Evolutionary conservation across 441 rosid genomes (phyloP).

Genomic region (Jatropha podagrica): DNA sequence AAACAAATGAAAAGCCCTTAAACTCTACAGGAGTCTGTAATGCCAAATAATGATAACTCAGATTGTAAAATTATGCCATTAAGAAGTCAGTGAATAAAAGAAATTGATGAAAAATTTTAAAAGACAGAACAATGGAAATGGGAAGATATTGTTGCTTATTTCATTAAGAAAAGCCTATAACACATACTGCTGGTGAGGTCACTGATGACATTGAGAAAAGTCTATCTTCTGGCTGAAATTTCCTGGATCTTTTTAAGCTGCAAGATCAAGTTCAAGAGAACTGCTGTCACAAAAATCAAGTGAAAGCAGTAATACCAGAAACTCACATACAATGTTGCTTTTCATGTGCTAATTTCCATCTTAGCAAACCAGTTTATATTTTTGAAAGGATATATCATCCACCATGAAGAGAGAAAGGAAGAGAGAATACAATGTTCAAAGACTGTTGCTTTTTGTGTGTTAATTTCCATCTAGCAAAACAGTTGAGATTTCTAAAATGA

Average conservation of each 20-base stretch:
- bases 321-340: conserved; percentile 6
- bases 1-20: neutral
- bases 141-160: neutral
- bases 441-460: no score
- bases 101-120: neutral
- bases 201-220: conserved; percentile 86
- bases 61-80: neutral
- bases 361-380: neutral
- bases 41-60: neutral
- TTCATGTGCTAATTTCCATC: conserved; percentile 6
- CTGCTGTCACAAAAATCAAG: neutral
- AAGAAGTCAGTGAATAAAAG: neutral
- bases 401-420: neutral
- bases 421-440: neutral
- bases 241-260: conserved; percentile 86
- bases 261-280: conserved; percentile 30
- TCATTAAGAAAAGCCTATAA: conserved; percentile 14
- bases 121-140: neutral
- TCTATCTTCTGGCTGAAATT: conserved; percentile 90
- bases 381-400: neutral
- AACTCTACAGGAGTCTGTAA: neutral
- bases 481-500: no score
- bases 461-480: no score
- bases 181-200: conserved; percentile 83
- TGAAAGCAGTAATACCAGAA: conserved; percentile 11